Percentiles rank a stretch among this genome's conserved stretches.
phyloP scores from a whole-genome alignment of 2,329 filamentous ascomycete genomes.

The Aspergillus fischeri region DNA sequence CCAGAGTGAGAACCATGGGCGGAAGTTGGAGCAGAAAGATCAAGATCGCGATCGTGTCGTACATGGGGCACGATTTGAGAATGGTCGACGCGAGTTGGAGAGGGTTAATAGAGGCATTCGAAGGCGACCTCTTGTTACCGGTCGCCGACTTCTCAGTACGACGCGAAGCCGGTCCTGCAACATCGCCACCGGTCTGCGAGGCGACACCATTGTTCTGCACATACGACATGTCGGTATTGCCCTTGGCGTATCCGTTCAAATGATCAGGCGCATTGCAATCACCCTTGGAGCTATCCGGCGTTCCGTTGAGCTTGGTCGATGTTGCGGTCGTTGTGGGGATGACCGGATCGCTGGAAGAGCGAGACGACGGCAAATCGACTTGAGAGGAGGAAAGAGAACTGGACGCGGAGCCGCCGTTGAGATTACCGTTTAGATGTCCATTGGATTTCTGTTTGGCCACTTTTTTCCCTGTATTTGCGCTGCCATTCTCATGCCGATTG shows the following conservation, averaged over 20 bases:
- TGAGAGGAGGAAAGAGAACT: constrained; percentile 34
- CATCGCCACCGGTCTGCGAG: constrained; percentile 26
- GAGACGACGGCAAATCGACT: constrained; percentile 38
- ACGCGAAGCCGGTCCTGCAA: constrained; percentile 24
- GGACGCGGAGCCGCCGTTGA: constrained; percentile 41
- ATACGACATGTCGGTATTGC: constrained; percentile 31
- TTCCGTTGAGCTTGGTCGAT: constrained; percentile 25
- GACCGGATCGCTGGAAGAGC: constrained; percentile 36
- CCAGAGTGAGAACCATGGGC: constrained; percentile 78
- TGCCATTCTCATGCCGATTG: constrained; percentile 79
- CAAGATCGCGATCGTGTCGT: constrained; percentile 93
- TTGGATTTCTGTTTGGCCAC: constrained; percentile 56
- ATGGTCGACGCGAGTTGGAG: constrained; percentile 80
- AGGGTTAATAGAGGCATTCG: constrained; percentile 58
- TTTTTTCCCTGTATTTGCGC: constrained; percentile 73
- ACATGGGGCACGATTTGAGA: constrained; percentile 80
- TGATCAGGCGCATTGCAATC: constrained; percentile 33
- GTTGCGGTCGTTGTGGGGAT: constrained; percentile 22
- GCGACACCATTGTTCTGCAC: constrained; percentile 30
- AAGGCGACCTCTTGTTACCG: constrained; percentile 30
- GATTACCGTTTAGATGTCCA: constrained; percentile 50
- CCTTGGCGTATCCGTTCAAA: constrained; percentile 35
- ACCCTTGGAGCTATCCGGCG: constrained; percentile 27
- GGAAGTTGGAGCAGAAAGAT: constrained; percentile 93
- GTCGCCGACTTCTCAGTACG: constrained; percentile 28